Percentiles rank a stretch among this genome's conserved stretches.
These are phyloP conservation scores for Verticillium tricorpus DNA, from an alignment of 2,329 filamentous ascomycete species.

Conservation along the genomic window DNA sequence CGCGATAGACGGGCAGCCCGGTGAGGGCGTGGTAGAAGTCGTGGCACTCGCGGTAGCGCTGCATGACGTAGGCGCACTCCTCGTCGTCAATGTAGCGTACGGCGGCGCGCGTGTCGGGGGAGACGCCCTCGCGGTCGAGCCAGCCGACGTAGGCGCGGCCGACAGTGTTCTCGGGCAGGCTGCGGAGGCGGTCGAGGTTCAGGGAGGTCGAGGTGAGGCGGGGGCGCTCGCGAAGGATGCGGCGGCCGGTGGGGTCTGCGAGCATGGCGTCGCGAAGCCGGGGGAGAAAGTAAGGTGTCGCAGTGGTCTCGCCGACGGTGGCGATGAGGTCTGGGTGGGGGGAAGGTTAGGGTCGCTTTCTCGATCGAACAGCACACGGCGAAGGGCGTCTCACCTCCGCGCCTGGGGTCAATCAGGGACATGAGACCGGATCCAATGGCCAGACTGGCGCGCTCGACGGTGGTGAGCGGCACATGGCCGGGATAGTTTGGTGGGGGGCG, in stretches of 20 bases:
- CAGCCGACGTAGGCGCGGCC: slow-evolving; percentile 81
- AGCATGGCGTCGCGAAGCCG: slow-evolving; percentile 93
- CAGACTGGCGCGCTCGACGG: slow-evolving; percentile 69
- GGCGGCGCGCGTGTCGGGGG: slow-evolving; percentile 76
- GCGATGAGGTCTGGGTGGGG: slow-evolving; percentile 74
- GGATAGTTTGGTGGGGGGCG: slow-evolving; percentile 84
- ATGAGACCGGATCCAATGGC: slow-evolving; percentile 59
- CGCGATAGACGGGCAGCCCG: slow-evolving; percentile 83
- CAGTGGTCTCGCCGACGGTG: slow-evolving; percentile 88
- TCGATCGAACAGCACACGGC: background rate
- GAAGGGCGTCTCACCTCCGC: slow-evolving; percentile 55
- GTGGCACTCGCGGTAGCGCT: slow-evolving; percentile 94
- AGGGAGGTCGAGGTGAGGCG: slow-evolving; percentile 76
- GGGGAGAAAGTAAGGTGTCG: slow-evolving; percentile 91
- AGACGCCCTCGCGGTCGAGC: slow-evolving; percentile 92
- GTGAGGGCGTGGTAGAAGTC: slow-evolving; percentile 97
- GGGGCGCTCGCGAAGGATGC: slow-evolving; percentile 85
- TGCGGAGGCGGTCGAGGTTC: slow-evolving; percentile 63
- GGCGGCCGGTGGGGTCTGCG: slow-evolving; percentile 71
- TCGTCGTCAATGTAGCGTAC: slow-evolving; percentile 92
- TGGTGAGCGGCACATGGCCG: slow-evolving; percentile 85
- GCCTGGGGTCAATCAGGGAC: slow-evolving; percentile 68
- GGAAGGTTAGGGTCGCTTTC: background rate
- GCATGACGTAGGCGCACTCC: slow-evolving; percentile 98
- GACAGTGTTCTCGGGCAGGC: slow-evolving; percentile 67